phyloP scores from a whole-genome alignment of 371 early-diverging fungal species.

The Basidiobolus meristosporus region DNA sequence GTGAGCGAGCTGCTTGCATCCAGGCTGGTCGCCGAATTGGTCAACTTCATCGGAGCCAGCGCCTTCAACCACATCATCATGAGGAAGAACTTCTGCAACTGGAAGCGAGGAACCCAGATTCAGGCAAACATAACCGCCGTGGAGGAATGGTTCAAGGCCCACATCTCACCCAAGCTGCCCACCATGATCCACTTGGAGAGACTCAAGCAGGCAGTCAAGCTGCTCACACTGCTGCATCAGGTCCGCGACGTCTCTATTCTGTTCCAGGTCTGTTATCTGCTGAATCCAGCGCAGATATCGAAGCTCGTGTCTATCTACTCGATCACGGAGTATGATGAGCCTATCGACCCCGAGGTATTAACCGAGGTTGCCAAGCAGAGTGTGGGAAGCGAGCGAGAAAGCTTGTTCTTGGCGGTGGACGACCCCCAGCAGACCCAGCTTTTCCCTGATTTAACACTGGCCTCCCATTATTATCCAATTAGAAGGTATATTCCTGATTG shows the following conservation, averaged over 20 bases:
- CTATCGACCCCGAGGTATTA: constrained; percentile 74
- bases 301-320: constrained; percentile 73
- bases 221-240: constrained; percentile 78
- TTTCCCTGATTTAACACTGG: too few species aligned
- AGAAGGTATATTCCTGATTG: too few species aligned
- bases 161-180: too few species aligned
- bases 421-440: too few species aligned
- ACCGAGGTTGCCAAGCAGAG: constrained; percentile 71
- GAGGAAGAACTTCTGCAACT: constrained; percentile 64
- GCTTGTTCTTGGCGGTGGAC: too few species aligned
- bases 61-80: constrained; percentile 91
- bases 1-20: constrained; percentile 55
- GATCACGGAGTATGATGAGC: constrained; percentile 66
- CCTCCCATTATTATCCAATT: too few species aligned
- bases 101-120: constrained; percentile 91
- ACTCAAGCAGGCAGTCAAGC: constrained; percentile 84
- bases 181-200: constrained; percentile 81
- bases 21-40: constrained; percentile 37
- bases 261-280: constrained; percentile 86
- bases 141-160: constrained; percentile 94
- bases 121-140: constrained; percentile 91
- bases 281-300: constrained; percentile 86
- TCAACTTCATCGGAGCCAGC: constrained; percentile 76
- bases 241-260: constrained; percentile 83
- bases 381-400: too few species aligned